Percentiles rank a stretch among this genome's conserved stretches.
Evolutionary conservation across 176 grass and related monocot genomes (phyloP).

Genomic region (Hordeum vulgare): MorexV3_pseudomolecules_assembly NC_058524.1:165576992-165577491

Average conservation of each 20-base stretch:
- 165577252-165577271: not conserved
- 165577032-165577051: not conserved
- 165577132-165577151: slow-evolving; percentile 92
- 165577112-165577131: slow-evolving; percentile 99
- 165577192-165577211: not conserved
- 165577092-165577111: slow-evolving; percentile 99
- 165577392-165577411: not conserved
- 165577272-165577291: slow-evolving; percentile 24
- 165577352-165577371: slow-evolving; percentile 29
- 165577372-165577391: slow-evolving; percentile 53
- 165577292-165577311: not conserved
- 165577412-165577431: not conserved
- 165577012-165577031: not conserved
- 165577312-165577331: not conserved
- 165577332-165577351: not conserved
- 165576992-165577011: not conserved
- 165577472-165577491: not conserved
- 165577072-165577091: slow-evolving; percentile 88
- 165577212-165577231: not conserved
- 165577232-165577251: no score
- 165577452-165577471: not conserved
- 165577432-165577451: not conserved
- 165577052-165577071: slow-evolving; percentile 52
- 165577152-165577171: slow-evolving; percentile 97
- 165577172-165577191: slow-evolving; percentile 88